Conservation (phyloP, 805 yeast species). For the Pichia pseudocactophila region DNA sequence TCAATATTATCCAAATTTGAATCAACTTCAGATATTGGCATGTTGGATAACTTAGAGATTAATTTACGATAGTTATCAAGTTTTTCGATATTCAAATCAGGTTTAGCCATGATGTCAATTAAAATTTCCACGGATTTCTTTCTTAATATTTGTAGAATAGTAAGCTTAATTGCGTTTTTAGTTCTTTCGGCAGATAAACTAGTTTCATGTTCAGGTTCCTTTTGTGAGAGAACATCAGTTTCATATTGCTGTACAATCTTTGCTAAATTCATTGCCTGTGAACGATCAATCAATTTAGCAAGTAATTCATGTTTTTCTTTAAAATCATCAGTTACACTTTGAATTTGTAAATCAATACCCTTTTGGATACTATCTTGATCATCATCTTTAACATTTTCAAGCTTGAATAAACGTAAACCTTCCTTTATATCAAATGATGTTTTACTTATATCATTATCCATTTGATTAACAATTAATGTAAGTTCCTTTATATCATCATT, state of each 20-base stretch:
- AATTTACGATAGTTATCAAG: constrained; percentile 61
- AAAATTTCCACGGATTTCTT: constrained; percentile 44
- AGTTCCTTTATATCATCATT: constrained; percentile 29
- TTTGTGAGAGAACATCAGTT: constrained; percentile 15
- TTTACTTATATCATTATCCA: constrained; percentile 27
- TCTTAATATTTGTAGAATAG: constrained; percentile 46
- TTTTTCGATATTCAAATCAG: constrained; percentile 40
- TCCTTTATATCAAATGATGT: constrained; percentile 22
- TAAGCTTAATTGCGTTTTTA: constrained; percentile 32
- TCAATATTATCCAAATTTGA: constrained; percentile 53
- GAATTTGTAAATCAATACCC: constrained; percentile 19
- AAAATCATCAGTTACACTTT: constrained; percentile 12
- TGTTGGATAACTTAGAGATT: constrained; percentile 60
- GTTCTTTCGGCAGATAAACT: not conserved
- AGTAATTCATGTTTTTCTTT: constrained; percentile 14
- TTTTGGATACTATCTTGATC: constrained; percentile 3
- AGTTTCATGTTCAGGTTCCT: constrained; percentile 16
- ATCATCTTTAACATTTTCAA: constrained; percentile 1
- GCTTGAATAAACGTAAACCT: constrained; percentile 1
- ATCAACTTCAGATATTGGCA: constrained; percentile 59
- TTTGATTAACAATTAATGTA: constrained; percentile 20
- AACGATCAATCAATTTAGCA: constrained; percentile 28
- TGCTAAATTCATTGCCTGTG: constrained; percentile 39
- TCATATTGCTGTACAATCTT: constrained; percentile 33
- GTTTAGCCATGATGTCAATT: constrained; percentile 25